Conservation (phyloP, 2,329 filamentous ascomycete genomes). For the Beauveria asiatica region DNA sequence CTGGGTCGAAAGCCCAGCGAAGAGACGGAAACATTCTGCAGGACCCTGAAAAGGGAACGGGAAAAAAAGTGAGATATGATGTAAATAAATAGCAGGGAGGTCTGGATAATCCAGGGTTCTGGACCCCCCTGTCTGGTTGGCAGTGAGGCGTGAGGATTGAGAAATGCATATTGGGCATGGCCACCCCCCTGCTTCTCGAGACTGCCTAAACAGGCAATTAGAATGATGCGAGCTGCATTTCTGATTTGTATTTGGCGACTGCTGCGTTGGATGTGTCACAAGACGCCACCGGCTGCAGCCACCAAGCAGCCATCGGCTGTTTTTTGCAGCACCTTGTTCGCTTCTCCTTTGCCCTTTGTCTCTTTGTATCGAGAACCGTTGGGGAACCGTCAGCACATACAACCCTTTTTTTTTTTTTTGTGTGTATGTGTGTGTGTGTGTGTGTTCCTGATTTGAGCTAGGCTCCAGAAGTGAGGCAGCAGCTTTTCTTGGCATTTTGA, state of each 20-base stretch:
- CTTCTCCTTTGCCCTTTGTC: neutral
- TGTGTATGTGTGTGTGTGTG: too few species aligned
- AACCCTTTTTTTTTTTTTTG: neutral
- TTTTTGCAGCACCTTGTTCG: neutral
- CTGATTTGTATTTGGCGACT: neutral
- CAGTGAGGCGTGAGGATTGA: neutral
- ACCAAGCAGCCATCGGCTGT: neutral
- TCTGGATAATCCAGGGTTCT: too few species aligned
- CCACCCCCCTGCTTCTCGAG: neutral
- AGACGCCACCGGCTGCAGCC: neutral
- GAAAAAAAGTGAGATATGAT: neutral
- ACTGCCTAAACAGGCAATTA: conserved; percentile 1
- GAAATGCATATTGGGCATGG: neutral
- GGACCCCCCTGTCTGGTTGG: too few species aligned
- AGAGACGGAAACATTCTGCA: neutral
- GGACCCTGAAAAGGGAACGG: neutral
- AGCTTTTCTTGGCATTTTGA: neutral
- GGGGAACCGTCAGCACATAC: neutral
- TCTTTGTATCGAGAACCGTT: neutral
- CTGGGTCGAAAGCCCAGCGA: too few species aligned
- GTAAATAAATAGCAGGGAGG: neutral
- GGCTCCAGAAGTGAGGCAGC: too few species aligned
- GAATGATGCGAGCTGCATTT: neutral
- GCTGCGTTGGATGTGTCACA: neutral
- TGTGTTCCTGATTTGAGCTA: neutral